Evolutionary conservation across 495 filamentous ascomycete species (phyloP), one percentile per base, ranked within the genome.

Genomic region (Talaromyces thailandensis): DNA sequence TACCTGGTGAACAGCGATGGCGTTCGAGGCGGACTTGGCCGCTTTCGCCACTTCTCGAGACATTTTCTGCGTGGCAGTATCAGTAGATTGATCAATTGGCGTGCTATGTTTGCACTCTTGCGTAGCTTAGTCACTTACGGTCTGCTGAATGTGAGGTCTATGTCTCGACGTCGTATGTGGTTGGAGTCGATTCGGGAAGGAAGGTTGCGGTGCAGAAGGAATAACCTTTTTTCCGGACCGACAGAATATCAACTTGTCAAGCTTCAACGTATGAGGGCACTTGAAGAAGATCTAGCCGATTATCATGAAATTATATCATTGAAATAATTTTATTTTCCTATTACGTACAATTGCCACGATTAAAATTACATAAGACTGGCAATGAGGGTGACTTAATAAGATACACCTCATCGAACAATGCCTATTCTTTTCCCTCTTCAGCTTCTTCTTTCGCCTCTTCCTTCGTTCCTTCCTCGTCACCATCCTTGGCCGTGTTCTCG

Each of bases 21-120:
- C 77, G 61, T 73, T 69, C 25, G 73, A 73, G 58, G 76, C 75
- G 67, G 74, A 70, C 66, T 77, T 73, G 63, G 75, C 76, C 66
- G 73, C 76, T 63, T 76, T 77, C 64, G 74, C 51, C 56, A 73
- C 60, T 69, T 71, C 71, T 67, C 75, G 74, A 68, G 73, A 68
- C 77, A 79, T 79, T 18, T n/a, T 61, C 59, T 61, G 14, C 14
- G 16, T 21, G 26, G 37, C 2, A 50, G 52, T 43, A 26, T 57
- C 25, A 63, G 48, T 55, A 55, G 48, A 50, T 12, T 28, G 55
- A 40, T 32, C 57, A 60, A 64, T 61, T 53, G 45, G 50, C 14
- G 7, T 25, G 45, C 14, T 55, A 55, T 52, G 57, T 56, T 25
- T 18, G 11, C 14, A 6, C 12, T 55, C 21, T 43, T 23, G 7